Base-by-base conservation (phyloP, 176 grass and related monocot species). In the Carex scoparia region DNA sequence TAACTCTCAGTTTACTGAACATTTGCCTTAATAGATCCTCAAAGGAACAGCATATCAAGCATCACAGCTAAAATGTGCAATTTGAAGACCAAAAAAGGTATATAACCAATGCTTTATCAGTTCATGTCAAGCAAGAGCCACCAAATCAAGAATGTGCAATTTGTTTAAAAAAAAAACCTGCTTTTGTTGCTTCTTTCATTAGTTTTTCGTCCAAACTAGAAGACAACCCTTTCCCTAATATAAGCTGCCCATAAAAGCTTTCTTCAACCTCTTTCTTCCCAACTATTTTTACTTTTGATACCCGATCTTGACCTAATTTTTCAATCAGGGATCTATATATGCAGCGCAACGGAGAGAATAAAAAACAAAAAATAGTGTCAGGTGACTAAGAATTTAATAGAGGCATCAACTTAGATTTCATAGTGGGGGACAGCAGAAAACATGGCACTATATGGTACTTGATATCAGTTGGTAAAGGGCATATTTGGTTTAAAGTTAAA, bases 171-270 rank as follows among this genome's bases (percentile, higher is more conserved):
- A 58, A 65, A 62, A 40, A 61, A 94, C 95, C 93, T 88, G 95
- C 95, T 88, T 93, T 93, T 63, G 81, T 83, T 88, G 85, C 95
- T 88, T 93, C 95, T 84, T 46, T 94, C 62, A 89, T 62, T 85
- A 98, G 88, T 86, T 93, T 85, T 82, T 98, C 95, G 7, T 98
- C 95, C 85, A 98, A 88, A 85, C 93, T 85, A 54, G 86, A 90
- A 42, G 91, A 78, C 0, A 93, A 84, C 84, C 93, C 95, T 95
- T 93, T 91, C 2, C 95, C 93, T 73, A 98, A 84, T 85, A 92
- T 88, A 89, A 98, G 95, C 66, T 95, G 95, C 7, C 95, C 95
- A 86, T 93, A 98, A 7, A 95, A 90, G 58, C 95, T 98, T 86
- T 49, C 85, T 90, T 94, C 88, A n/a, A 95, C 95, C 87, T 98